Base-by-base conservation (phyloP, 2,329 filamentous ascomycete genomes). In the Tolypocladium pustulatum region DNA sequence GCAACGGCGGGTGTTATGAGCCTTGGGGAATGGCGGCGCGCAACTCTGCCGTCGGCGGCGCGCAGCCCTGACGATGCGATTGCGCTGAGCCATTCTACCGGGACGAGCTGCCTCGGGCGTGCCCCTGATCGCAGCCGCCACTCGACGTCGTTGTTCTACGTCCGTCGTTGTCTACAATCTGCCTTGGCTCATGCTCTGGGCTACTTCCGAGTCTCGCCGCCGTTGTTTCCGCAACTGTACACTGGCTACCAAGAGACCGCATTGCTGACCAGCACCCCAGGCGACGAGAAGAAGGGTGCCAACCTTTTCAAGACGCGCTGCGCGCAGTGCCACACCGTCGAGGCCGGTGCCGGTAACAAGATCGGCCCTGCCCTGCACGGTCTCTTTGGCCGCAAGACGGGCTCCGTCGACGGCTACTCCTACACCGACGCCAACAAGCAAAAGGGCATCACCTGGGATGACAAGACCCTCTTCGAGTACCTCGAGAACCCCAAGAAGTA, bases 401-500 rank as follows among this genome's bases (percentile, higher is more conserved):
- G 94, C 71, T 84, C 87, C 75, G 90, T 95, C 69, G 88, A 91
- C 54, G 93, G 94, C 67, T 99, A 89, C 86, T 81, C 91, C 73
- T 99, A 97, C 87, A 96, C 94, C 78, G 94, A 99, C 74, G 94
- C 93, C 85, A 99, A 99, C 90, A 97, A 97, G 89, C 81, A 88
- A 73, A 96, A 96, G 83, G 92, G 88, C 71, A 86, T 99, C 69
- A 83, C 79, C 70, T 99, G 94, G 94, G 79, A 91, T 68, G 86
- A 96, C 74, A 76, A 86, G 65, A 89, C 90, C 77, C 85, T 99
- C 70, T 97, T 96, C 80, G 84, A 87, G 67, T 99, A 99, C 87
- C 92, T 99, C 72, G 94, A 99, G 86, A 97, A 97, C 89, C 94
- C 94, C 81, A 99, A 99, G 89, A 97, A 97, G 86, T 99, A 92